phyloP scores from a whole-genome alignment of 345 rosid species.

The Noccaea caerulescens region DNA sequence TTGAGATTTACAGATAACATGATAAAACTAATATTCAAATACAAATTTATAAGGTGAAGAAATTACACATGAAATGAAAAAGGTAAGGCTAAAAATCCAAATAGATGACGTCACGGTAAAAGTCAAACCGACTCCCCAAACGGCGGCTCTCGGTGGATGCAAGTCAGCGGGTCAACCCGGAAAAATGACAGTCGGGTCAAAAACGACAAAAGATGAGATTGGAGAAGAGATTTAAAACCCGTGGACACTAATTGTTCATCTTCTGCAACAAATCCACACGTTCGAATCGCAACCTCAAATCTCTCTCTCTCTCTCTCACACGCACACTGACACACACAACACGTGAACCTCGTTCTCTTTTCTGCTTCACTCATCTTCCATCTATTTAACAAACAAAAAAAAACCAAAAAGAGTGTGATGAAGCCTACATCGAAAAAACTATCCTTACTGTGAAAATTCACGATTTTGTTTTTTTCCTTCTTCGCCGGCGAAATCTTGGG shows the following conservation, averaged over 20 bases:
- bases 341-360: conserved; percentile 13
- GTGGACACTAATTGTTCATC: conserved; percentile 11
- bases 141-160: conserved; percentile 4
- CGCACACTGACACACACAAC: not conserved
- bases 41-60: not conserved
- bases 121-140: conserved; percentile 21
- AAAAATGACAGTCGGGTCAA: not conserved
- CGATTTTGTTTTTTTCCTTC: not conserved
- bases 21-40: not conserved
- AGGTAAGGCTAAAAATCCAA: not conserved
- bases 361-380: conserved; percentile 10
- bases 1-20: not conserved
- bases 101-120: conserved; percentile 1
- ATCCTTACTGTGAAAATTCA: not conserved
- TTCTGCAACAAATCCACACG: conserved; percentile 8
- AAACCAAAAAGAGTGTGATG: not conserved
- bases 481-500: conserved; percentile 12
- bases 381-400: not conserved
- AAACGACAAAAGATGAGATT: conserved; percentile 2
- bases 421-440: conserved; percentile 19
- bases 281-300: conserved; percentile 15
- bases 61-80: not conserved
- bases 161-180: conserved; percentile 11
- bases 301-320: not conserved
- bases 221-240: conserved; percentile 11